phyloP scores from a whole-genome alignment of 164 flowering plant genomes.

The Houttuynia cordata region DNA sequence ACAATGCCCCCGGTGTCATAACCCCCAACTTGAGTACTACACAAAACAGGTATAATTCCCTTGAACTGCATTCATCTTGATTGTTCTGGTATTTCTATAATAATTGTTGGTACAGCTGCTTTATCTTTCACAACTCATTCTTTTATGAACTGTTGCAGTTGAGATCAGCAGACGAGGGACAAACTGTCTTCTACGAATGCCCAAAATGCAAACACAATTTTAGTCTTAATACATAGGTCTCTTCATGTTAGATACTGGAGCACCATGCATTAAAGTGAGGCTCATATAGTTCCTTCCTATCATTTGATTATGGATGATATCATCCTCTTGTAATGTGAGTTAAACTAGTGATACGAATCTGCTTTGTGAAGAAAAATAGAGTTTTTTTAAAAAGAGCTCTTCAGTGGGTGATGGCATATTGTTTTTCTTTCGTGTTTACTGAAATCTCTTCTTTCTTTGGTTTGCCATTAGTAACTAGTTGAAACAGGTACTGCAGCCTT shows the following conservation, averaged over 20 bases:
- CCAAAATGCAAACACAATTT: slow-evolving; percentile 30
- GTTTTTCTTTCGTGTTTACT: no score
- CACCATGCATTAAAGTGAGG: background rate
- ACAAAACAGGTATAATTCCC: slow-evolving; percentile 21
- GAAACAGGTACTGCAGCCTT: no score
- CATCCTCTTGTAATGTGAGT: background rate
- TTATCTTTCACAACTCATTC: background rate
- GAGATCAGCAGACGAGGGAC: slow-evolving; percentile 78
- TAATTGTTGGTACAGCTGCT: background rate
- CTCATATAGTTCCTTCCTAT: no score
- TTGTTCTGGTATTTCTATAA: background rate
- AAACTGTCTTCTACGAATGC: slow-evolving; percentile 45
- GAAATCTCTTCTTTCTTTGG: no score
- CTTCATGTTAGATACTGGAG: background rate
- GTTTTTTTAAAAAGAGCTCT: no score
- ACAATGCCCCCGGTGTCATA: slow-evolving; percentile 20
- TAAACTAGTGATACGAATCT: no score
- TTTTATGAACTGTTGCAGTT: slow-evolving; percentile 19
- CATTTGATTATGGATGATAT: background rate
- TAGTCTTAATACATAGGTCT: slow-evolving; percentile 22
- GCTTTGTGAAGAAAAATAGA: no score
- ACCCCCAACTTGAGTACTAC: slow-evolving; percentile 19
- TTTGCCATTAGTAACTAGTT: no score
- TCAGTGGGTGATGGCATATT: no score
- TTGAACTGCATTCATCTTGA: background rate